A percentile compares a stretch with the other conserved stretches of the same genome.
Evolutionary conservation across 1,284 basidiomycete species (phyloP).

Genomic region (Pisolithus thermaeus): DNA sequence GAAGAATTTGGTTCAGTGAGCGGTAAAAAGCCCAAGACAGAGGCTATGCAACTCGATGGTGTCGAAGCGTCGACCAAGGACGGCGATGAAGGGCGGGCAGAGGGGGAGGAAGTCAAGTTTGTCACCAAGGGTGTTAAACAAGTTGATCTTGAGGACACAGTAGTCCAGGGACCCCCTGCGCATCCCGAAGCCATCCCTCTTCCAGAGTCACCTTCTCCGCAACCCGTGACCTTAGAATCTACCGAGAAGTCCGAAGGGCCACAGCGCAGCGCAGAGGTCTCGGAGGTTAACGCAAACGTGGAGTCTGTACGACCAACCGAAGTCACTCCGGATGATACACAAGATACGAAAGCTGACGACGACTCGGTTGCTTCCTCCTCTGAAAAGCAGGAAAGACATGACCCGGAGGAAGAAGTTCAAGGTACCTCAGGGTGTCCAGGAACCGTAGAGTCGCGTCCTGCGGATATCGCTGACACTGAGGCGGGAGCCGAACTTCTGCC

Average conservation of each 20-base stretch:
- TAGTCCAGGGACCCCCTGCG: slow-evolving; percentile 15
- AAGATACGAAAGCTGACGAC: slow-evolving; percentile 1
- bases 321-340: background rate
- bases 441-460: slow-evolving; percentile 2
- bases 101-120: slow-evolving; percentile 54
- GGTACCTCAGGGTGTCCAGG: background rate
- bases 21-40: slow-evolving; percentile 42
- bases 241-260: slow-evolving; percentile 22
- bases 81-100: slow-evolving; percentile 20
- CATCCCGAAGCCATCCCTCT: slow-evolving; percentile 47
- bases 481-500: slow-evolving; percentile 2
- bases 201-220: slow-evolving; percentile 37
- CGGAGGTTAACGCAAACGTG: too few relatives aligned
- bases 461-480: background rate
- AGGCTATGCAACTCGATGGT: slow-evolving; percentile 21
- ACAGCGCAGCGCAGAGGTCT: slow-evolving; percentile 22
- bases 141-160: slow-evolving; percentile 51
- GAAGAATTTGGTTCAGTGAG: slow-evolving; percentile 30
- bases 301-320: background rate
- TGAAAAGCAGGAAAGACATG: background rate
- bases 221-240: slow-evolving; percentile 7
- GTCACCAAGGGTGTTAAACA: slow-evolving; percentile 66
- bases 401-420: slow-evolving; percentile 9
- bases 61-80: slow-evolving; percentile 18
- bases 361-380: slow-evolving; percentile 22